Base-by-base conservation (phyloP, 495 filamentous ascomycete genomes). In the Penicillium coprophilum region DNA sequence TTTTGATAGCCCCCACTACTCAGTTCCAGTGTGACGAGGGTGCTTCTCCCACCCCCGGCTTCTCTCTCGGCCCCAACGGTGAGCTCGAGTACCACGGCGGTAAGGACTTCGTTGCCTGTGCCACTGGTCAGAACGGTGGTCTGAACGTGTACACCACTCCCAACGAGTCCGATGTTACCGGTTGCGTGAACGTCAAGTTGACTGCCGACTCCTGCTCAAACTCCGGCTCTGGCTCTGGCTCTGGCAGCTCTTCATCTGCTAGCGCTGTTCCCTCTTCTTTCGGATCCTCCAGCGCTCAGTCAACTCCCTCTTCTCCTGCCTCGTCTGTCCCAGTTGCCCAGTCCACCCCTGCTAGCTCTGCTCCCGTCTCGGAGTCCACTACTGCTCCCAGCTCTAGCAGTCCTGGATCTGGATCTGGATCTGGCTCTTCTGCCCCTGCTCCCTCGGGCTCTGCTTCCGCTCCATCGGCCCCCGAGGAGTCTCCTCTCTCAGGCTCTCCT, bases 11-110 rank as follows among this genome's bases (percentile, higher is more conserved):
- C 9, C 74, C 78, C 3, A 83, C 81, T 6, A 80, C 79, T 15
- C 83, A 89, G 57, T 81, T 82, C 46, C 86, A 89, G 65, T 90
- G 87, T 67, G 85, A 88, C 56, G 55, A 68, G 23, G 83, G 82
- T 57, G 75, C 73, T 19, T 56, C 46, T 5, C 73, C 76, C 15
- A 69, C 69, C 44, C 38, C 68, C 10, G 78, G 79, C 32, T 85
- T 83, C 67, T 68, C 71, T 9, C 70, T 85, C 50, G 69, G 61
- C 55, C 77, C 76, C 23, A 65, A 79, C 43, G 81, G 80, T 13
- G 60, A 72, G 44, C 55, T 84, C 40, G 71, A 71, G 13, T 80
- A 64, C 44, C 62, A 76, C 23, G 77, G 75, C 24, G 72, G 66
- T 56, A 60, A 68, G 11, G 58, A 65, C 7, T 87, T 85, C 63